Evolutionary conservation across 768 basidiomycete species (phyloP), one percentile per base, ranked within the genome.

Genomic region (Pleurotus platypus): DNA sequence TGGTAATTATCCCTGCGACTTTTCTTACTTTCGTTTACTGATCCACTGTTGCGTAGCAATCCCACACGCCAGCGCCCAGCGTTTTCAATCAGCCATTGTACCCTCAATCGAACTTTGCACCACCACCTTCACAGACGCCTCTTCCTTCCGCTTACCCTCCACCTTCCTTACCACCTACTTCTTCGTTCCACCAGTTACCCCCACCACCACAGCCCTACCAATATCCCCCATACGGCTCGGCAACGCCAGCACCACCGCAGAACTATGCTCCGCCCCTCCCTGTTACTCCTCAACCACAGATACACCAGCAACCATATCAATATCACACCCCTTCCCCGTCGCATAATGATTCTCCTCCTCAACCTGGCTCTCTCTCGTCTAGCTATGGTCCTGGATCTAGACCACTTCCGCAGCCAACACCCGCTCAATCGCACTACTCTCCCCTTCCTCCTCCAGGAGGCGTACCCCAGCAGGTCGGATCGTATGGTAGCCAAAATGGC

Each of bases 381-480:
- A 69, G 66, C 56, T 58, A 62, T 15, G 65, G 73, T 47, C 64
- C 73, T 53, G 63, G 70, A 42, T 74, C 77, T 5, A 72, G 79
- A 40, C 78, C 80, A 26, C 65, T 79, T 22, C 79, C 79, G 22
- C 73, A 67, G 53, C 76, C 76, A 56, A 78, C 79, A 12, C 79
- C 78, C 65, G 61, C 71, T 51, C 72, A 77, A 62, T 57, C 64
- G 1, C 73, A 70, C 45, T 58, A 62, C 9, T 61, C 70, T 13
- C 71, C 74, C 57, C 63, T 70, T 2, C 60, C 71, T 16, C 68
- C 72, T 16, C 61, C 71, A 43, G 48, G 62, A 59, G 61, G 61
- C 39, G 60, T 65, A 30, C 58, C 60, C 16, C 62, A 60, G 42
- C 62, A 70, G 59, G 43, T 60, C 54, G 62, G 60, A 46, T 61